Evolutionary conservation across 2,329 filamentous ascomycete genomes (phyloP).

Genomic region (Aspergillus tamarii): DNA sequence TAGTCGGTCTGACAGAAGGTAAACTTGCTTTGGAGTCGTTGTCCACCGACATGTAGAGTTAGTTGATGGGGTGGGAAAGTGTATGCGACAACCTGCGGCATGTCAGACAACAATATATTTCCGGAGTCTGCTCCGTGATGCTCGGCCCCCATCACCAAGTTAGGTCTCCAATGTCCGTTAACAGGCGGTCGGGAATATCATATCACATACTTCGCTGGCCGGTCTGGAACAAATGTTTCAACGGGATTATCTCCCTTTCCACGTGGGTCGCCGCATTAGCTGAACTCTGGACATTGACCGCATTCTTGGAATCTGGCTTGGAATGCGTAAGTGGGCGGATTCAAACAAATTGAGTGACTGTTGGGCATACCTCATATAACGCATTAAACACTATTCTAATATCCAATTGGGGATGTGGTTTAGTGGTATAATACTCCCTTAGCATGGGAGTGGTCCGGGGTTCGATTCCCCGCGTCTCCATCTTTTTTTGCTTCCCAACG

Average conservation of each 20-base stretch:
- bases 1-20: background rate
- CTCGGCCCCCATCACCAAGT: background rate
- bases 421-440: slow-evolving; percentile 5
- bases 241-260: background rate
- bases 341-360: too few relatives aligned
- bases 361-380: background rate
- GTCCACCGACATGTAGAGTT: background rate
- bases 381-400: accelerated
- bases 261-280: background rate
- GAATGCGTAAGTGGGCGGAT: background rate
- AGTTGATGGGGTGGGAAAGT: background rate
- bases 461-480: slow-evolving; percentile 6
- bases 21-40: background rate
- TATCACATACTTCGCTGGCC: background rate
- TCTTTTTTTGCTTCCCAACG: background rate
- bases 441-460: slow-evolving; percentile 5
- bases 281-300: background rate
- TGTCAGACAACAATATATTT: background rate
- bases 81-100: background rate
- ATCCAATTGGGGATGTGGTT: slow-evolving; percentile 5
- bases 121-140: background rate
- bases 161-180: background rate
- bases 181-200: background rate
- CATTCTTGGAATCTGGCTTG: background rate
- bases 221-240: background rate